phyloP scores from a whole-genome alignment of 1,284 basidiomycete species.

The Ceratobasidium sp. region DNA sequence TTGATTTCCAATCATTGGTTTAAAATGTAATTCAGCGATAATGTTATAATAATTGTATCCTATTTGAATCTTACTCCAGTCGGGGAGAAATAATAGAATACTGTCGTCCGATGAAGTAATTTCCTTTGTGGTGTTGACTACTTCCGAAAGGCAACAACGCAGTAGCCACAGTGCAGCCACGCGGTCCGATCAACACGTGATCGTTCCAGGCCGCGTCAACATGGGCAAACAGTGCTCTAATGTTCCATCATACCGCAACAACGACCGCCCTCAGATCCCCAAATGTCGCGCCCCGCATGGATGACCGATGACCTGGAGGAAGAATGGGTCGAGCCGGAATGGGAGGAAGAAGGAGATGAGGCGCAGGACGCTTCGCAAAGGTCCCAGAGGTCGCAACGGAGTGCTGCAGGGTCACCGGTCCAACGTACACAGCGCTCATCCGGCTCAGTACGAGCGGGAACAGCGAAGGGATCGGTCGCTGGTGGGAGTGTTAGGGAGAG shows the following conservation, averaged over 20 bases:
- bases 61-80: too few species aligned
- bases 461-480: not conserved
- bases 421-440: slow-evolving; percentile 13
- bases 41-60: too few species aligned
- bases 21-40: too few species aligned
- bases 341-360: not conserved
- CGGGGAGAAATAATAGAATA: too few species aligned
- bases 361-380: slow-evolving; percentile 2
- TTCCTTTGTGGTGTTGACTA: too few species aligned
- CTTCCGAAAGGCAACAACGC: too few species aligned
- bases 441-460: slow-evolving; percentile 19
- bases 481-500: slow-evolving; percentile 22
- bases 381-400: slow-evolving; percentile 25
- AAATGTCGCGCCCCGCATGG: slow-evolving; percentile 48
- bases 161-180: too few species aligned
- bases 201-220: slow-evolving; percentile 22
- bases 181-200: slow-evolving; percentile 12
- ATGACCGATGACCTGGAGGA: slow-evolving; percentile 52
- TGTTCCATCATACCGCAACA: slow-evolving; percentile 25
- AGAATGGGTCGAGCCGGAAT: slow-evolving; percentile 51
- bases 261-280: slow-evolving; percentile 39
- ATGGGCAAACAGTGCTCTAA: slow-evolving; percentile 17
- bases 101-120: too few species aligned
- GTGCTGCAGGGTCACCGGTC: slow-evolving; percentile 1
- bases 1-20: too few species aligned